phyloP scores from a whole-genome alignment of 148 eudicot genomes.

The Vaccinium corymbosum region DNA sequence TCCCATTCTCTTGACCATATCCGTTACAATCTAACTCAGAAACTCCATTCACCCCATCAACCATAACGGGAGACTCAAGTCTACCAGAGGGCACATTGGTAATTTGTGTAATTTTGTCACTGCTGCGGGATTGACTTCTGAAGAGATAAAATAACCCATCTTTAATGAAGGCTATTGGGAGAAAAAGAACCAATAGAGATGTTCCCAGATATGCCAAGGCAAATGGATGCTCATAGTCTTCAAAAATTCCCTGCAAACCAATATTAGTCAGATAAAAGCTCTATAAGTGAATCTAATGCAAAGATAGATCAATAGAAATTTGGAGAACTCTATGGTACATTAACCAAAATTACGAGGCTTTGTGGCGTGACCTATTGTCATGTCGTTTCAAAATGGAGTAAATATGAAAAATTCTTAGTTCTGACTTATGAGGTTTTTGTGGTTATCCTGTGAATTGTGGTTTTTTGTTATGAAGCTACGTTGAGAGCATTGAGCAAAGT shows the following conservation, averaged over 20 bases:
- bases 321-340: neutral
- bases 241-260: slow-evolving; percentile 58
- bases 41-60: slow-evolving; percentile 41
- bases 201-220: slow-evolving; percentile 87
- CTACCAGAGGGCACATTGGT: slow-evolving; percentile 32
- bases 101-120: slow-evolving; percentile 28
- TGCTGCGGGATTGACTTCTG: slow-evolving; percentile 40
- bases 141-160: slow-evolving; percentile 54
- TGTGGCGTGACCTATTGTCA: neutral
- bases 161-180: slow-evolving; percentile 73
- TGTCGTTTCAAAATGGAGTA: neutral
- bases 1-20: slow-evolving; percentile 44
- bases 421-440: too few species aligned
- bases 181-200: slow-evolving; percentile 81
- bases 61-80: slow-evolving; percentile 49
- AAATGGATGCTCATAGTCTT: slow-evolving; percentile 82
- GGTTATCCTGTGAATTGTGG: too few species aligned
- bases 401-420: neutral
- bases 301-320: neutral
- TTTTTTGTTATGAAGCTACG: too few species aligned
- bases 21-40: slow-evolving; percentile 51
- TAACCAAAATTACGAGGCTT: neutral
- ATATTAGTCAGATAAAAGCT: neutral
- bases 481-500: too few species aligned
- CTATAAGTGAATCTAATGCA: neutral